A percentile compares a stretch with the other conserved stretches of the same genome.
phyloP scores from a whole-genome alignment of 2,329 filamentous ascomycete genomes.

The Penicillium brevicompactum region DNA sequence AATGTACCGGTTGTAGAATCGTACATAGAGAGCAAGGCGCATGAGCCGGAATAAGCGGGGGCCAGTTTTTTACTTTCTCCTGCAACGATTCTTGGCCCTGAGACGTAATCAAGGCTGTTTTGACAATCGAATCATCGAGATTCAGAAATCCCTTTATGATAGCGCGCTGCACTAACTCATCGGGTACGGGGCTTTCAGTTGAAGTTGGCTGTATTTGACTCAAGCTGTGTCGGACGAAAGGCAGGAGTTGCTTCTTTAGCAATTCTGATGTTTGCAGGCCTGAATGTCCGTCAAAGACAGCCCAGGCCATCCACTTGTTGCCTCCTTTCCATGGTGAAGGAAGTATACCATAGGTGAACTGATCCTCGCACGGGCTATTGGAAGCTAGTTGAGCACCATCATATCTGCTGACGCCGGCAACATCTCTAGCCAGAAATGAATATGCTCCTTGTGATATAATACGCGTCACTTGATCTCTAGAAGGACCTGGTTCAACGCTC shows the following conservation, averaged over 20 bases:
- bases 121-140: too few relatives aligned
- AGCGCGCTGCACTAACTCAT: too few relatives aligned
- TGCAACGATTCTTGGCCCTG: too few relatives aligned
- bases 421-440: conserved; percentile 17
- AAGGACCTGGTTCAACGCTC: conserved; percentile 14
- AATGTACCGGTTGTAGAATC: too few relatives aligned
- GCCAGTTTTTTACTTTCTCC: too few relatives aligned
- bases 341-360: conserved; percentile 28
- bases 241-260: conserved; percentile 26
- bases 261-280: conserved; percentile 30
- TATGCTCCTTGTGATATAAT: conserved; percentile 27
- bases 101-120: too few relatives aligned
- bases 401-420: conserved; percentile 26
- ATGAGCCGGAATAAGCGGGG: too few relatives aligned
- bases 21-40: too few relatives aligned
- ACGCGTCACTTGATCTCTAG: conserved; percentile 23
- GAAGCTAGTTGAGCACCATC: conserved; percentile 35
- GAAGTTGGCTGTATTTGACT: too few relatives aligned
- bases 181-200: too few relatives aligned
- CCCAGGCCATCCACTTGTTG: conserved; percentile 37
- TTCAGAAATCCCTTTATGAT: too few relatives aligned
- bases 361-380: conserved; percentile 41
- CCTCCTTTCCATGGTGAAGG: conserved; percentile 24
- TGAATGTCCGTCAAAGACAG: conserved; percentile 45
- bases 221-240: conserved; percentile 13